Evolutionary conservation across 1,139 yeast species (phyloP).

Genomic region (Debaryomyces subglobosus): DNA sequence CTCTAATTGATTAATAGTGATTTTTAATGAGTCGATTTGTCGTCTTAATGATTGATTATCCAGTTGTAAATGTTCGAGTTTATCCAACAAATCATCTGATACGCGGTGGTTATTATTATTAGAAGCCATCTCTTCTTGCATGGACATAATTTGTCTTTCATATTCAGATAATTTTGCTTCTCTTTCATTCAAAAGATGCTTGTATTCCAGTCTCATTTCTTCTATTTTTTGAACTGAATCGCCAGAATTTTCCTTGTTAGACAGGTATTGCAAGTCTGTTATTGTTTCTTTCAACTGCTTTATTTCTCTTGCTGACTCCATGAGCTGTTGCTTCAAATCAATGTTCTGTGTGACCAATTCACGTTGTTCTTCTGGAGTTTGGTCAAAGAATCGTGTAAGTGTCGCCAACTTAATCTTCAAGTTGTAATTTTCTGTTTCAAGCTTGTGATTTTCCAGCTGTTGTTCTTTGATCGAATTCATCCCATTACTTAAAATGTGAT

Average conservation of each 20-base stretch:
- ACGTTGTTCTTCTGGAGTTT: constrained; percentile 47
- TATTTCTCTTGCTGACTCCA: constrained; percentile 23
- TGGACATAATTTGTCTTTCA: constrained; percentile 12
- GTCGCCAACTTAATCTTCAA: constrained; percentile 62
- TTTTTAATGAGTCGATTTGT: constrained; percentile 7
- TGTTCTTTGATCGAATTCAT: constrained; percentile 52
- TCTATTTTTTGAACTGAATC: constrained; percentile 14
- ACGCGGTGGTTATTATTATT: not conserved
- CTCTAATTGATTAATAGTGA: constrained; percentile 2
- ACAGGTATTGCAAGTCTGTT: constrained; percentile 16
- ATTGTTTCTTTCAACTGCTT: constrained; percentile 16
- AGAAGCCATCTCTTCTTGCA: constrained; percentile 6
- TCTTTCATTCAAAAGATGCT: constrained; percentile 17
- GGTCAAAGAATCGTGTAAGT: constrained; percentile 50
- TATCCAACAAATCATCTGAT: constrained; percentile 13
- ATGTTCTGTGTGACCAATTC: constrained; percentile 43
- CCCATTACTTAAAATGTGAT: constrained; percentile 28
- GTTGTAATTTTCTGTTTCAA: constrained; percentile 64
- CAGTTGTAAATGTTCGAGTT: constrained; percentile 12
- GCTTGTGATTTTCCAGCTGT: constrained; percentile 49
- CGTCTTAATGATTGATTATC: constrained; percentile 14
- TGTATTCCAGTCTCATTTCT: constrained; percentile 15
- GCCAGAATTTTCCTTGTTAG: constrained; percentile 20
- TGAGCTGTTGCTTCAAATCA: constrained; percentile 42
- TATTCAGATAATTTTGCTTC: constrained; percentile 17